Base-by-base conservation (phyloP, 768 basidiomycete species). In the Tremella fuciformis region DNA sequence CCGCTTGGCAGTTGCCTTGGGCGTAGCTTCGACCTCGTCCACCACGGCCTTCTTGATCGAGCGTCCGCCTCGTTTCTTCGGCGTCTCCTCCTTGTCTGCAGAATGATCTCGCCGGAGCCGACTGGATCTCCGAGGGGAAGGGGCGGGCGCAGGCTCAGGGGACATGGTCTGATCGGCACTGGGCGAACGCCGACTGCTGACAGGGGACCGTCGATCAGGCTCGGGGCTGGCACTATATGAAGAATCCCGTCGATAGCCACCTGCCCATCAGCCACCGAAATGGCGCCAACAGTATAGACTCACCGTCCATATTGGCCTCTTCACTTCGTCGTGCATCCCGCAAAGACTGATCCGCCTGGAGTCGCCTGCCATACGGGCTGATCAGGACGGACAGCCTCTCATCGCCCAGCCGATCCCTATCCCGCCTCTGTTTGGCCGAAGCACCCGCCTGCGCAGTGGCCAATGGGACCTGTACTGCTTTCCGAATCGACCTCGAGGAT, bases 311-410 rank as follows among this genome's bases (percentile, higher is more conserved):
- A 9, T 50, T 4, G 7, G 16, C 22, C 42, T 46, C 42, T 15
- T 46, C 42, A 41, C 25, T 46, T 49, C 56, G 46, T 25, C 53
- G 18, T 42, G 54, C 60, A 26, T 70, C 66, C 44, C 63, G 56
- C 3, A 53, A 57, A 13, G 59, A 63, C 34, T 60, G 19, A 37
- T 73, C 71, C 2, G 58, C 65, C 37, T 65, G 64, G 46, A 58
- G 61, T 18, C 72, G 47, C 34, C 72, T 49, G 8, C 69, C 69
- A 53, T 74, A 74, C 24, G 72, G 72, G 56, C 72, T 74, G 47
- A 74, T 71, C 69, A 74, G 64, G 19, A 74, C 62, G n/a, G 64
- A 69, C 13, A 63, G 58, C n/a, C 63, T 55, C 21, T 65, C 63
- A 26, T 60, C 63, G 8, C 53, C 67, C 41, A 62, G 34, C 34